Base-by-base conservation (phyloP, 1,139 yeast species). In the Pichia sp. region DNA sequence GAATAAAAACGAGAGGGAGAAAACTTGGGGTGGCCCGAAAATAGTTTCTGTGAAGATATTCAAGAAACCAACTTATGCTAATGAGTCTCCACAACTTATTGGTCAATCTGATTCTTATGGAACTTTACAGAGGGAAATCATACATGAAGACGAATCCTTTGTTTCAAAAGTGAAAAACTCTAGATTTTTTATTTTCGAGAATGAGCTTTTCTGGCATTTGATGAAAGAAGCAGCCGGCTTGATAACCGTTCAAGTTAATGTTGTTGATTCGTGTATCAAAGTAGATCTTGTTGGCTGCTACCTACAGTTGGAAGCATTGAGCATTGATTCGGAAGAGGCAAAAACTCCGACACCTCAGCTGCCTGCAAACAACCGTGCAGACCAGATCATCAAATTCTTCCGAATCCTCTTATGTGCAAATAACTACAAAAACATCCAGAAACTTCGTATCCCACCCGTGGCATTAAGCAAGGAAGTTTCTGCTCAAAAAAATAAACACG, bases 121-220 rank as follows among this genome's bases (percentile, higher is more conserved):
- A 13, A 52, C 49, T 13, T 7, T 57, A 2, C 15, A 47, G 2
- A 44, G 46, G 8, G 54, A 57, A 30, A 8, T 54, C 5, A 13
- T 45, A 11, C 32, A 29, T 8, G 55, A 51, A 13, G 53, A 49
- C 4, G 57, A 54, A n/a, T 44, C 56, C 2, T 66, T 68, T 15
- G 59, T 62, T 1, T 53, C 59, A n/a, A 66, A 76, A 61, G 83
- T 86, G 31, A 78, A 79, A 61, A 79, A 73, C 58, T 84, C 89
- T 0, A 75, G 97, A 52, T 84, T 79, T 61, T 81, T 84, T 58
- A 74, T 92, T 8, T 92, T 92, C 72, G 98, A 92, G 65, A 95
- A 89, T 63, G 98, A 92, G 66, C 74, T 87, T 50, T 82, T 81
- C 62, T 80, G 81, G 66, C 90, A 85, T 62, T 71, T 92, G 57